Evolutionary conservation across 1,284 basidiomycete genomes (phyloP).

Genomic region (Ustilago curta): DNA sequence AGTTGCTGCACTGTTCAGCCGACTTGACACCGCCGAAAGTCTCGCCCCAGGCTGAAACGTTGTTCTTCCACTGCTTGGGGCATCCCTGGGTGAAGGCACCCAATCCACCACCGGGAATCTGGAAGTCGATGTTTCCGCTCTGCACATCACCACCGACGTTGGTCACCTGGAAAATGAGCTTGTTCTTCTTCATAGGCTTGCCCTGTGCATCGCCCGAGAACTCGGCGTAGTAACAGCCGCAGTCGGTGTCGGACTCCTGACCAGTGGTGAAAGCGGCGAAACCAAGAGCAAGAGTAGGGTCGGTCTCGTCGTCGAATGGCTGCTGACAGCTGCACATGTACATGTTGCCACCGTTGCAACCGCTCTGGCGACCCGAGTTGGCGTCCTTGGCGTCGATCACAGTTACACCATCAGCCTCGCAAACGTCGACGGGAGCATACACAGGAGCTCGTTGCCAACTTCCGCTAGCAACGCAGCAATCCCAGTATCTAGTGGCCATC

Average conservation of each 20-base stretch:
- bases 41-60: conserved; percentile 22
- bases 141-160: conserved; percentile 41
- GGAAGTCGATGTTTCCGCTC: conserved; percentile 38
- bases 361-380: conserved; percentile 24
- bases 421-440: conserved; percentile 34
- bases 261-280: conserved; percentile 38
- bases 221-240: conserved; percentile 38
- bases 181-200: conserved; percentile 34
- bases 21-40: conserved; percentile 26
- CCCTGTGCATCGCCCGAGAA: conserved; percentile 26
- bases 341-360: conserved; percentile 44
- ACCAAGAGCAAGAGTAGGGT: conserved; percentile 19
- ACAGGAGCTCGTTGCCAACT: conserved; percentile 25
- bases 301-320: conserved; percentile 26
- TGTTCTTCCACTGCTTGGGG: conserved; percentile 26
- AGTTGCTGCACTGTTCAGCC: conserved; percentile 7
- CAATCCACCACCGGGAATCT: conserved; percentile 49
- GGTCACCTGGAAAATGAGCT: conserved; percentile 45
- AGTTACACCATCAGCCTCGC: conserved; percentile 40
- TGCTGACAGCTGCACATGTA: conserved; percentile 46
- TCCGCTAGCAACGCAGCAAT: conserved; percentile 27
- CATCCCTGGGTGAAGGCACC: conserved; percentile 40
- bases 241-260: conserved; percentile 27
- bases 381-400: conserved; percentile 15
- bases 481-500: conserved; percentile 40